phyloP scores from a whole-genome alignment of 2,329 filamentous ascomycete species.

The Penicillium fuscoglaucum region DNA sequence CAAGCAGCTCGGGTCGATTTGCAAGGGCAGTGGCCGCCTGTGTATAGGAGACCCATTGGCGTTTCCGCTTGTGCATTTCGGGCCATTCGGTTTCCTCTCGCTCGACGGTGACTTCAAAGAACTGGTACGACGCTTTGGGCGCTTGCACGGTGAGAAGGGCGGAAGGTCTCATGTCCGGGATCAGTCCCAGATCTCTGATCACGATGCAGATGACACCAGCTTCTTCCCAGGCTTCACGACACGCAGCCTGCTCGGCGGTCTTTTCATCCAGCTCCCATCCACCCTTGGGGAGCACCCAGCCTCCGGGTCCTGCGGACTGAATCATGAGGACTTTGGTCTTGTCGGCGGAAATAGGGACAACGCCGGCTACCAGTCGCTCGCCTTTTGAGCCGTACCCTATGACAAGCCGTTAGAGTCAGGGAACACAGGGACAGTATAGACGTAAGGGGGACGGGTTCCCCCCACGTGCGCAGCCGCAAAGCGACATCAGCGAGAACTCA shows the following conservation, averaged over 20 bases:
- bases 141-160: conserved; percentile 56
- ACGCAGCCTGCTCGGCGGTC: conserved; percentile 78
- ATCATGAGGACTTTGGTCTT: conserved; percentile 89
- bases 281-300: conserved; percentile 96
- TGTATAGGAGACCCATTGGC: conserved; percentile 83
- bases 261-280: conserved; percentile 96
- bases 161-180: conserved; percentile 72
- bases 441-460: conserved; percentile 11
- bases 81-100: conserved; percentile 88
- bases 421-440: conserved; percentile 3
- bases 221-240: conserved; percentile 95
- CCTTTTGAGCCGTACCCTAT: conserved; percentile 87
- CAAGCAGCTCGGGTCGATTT: conserved; percentile 79
- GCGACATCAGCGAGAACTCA: conserved; percentile 38
- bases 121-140: conserved; percentile 64
- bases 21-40: conserved; percentile 77
- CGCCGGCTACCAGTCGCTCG: conserved; percentile 90
- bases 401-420: conserved; percentile 22
- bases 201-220: conserved; percentile 86
- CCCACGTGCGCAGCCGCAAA: conserved; percentile 25
- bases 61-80: conserved; percentile 85
- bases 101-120: conserved; percentile 79
- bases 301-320: conserved; percentile 84
- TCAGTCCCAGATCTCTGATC: conserved; percentile 80
- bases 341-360: conserved; percentile 85